A percentile compares a stretch with the other conserved stretches of the same genome.
Evolutionary conservation across 2,329 filamentous ascomycete species (phyloP).

Genomic region (Microdochium bolleyi): DNA sequence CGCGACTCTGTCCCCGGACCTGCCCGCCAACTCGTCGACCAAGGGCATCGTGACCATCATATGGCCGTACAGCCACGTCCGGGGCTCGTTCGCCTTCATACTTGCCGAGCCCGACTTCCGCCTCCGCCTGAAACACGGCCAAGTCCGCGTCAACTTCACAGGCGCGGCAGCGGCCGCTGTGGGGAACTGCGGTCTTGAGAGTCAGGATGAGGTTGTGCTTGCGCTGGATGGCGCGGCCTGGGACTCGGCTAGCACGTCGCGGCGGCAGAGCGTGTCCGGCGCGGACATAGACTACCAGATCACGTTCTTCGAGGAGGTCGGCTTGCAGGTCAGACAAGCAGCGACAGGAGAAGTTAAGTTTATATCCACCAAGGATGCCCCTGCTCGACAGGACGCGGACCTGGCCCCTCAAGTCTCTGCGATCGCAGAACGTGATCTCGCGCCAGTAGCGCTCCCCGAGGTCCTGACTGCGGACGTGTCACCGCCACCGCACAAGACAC

Average conservation of each 20-base stretch:
- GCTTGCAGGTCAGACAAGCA: constrained; percentile 37
- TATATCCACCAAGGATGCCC: constrained; percentile 39
- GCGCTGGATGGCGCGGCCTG: constrained; percentile 63
- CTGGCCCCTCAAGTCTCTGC: not conserved
- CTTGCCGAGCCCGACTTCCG: constrained; percentile 81
- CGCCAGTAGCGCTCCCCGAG: constrained; percentile 8
- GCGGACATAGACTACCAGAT: not conserved
- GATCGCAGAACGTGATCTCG: constrained; percentile 6
- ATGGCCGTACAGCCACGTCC: constrained; percentile 85
- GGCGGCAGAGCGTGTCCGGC: constrained; percentile 24
- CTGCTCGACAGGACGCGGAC: not conserved
- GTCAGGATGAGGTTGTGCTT: constrained; percentile 68
- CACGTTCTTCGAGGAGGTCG: constrained; percentile 38
- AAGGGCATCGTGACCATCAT: constrained; percentile 73
- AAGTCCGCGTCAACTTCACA: constrained; percentile 70
- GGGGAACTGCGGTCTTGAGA: constrained; percentile 59
- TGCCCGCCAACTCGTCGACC: constrained; percentile 38
- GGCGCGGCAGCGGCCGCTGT: constrained; percentile 64
- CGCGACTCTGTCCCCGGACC: constrained; percentile 42
- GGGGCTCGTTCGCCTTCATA: constrained; percentile 65
- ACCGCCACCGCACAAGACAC: constrained; percentile 5
- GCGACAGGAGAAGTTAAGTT: constrained; percentile 37
- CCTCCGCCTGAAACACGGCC: constrained; percentile 66
- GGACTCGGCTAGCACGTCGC: constrained; percentile 41
- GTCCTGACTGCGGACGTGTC: not conserved